Base-by-base conservation (phyloP, 768 basidiomycete species). In the Mycena galopus region DNA sequence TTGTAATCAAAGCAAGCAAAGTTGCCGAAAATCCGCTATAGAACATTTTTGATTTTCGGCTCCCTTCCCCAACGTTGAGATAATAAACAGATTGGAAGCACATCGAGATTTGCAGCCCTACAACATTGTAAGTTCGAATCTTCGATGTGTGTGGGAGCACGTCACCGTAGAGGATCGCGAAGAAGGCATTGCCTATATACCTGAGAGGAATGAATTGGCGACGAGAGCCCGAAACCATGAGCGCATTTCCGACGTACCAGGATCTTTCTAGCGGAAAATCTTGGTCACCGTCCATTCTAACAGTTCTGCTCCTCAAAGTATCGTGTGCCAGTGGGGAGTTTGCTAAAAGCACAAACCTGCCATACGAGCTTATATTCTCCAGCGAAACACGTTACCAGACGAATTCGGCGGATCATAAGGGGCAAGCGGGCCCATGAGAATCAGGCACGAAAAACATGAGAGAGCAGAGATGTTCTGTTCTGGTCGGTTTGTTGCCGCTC, bases 1-100 rank as follows among this genome's bases (percentile, higher is more conserved):
- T 63, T 0, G 84, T 82, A 70, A 79, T 78, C 55, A 84, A 62
- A 27, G 78, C 19, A 23, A 82, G 33, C 62, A 82, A n/a, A 5
- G 51, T 56, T 11, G 76, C 73, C 51, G 71, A 74, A 74, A 74
- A 79, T 23, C 71, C 50, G 16, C 71, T 63, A 56, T 76, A 74
- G 65, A 76, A 66, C 44, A 37, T 75, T 50, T 60, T 69, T 50
- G 66, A 55, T 30, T 35, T 50, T 32, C 30, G 62, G 19, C 50
- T 67, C 9, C 56, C 60, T 8, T 33, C 29, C 21, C 65, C 59
- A 10, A 16, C 27, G 29, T 59, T 50, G n/a, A 76, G 50, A 50
- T 62, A 67, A 14, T 73, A 74, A 17, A 77, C 69, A 0, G 79
- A 75, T 42, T 73, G 55, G 60, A 73, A 71, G 67, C 72, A 79